These are phyloP conservation scores for Citrus unshiu DNA, from an alignment of 345 rosid genomes.

Conservation along the genomic window DNA sequence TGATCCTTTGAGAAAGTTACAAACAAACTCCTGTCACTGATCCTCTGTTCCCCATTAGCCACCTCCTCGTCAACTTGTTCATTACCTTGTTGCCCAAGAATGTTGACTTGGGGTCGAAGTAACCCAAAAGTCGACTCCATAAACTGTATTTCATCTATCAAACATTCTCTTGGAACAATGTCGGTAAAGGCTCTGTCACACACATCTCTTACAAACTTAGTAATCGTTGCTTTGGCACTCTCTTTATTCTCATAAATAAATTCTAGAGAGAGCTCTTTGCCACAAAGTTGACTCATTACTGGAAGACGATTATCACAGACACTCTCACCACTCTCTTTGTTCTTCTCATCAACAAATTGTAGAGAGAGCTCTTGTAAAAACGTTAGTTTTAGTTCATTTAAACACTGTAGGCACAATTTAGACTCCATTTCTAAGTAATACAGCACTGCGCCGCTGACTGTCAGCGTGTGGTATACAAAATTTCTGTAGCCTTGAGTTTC, in stretches of 20 bases:
- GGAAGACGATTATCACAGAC: neutral
- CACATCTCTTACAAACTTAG: neutral
- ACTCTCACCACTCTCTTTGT: neutral
- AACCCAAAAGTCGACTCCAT: neutral
- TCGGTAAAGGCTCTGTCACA: neutral
- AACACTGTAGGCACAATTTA: neutral
- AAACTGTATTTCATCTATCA: neutral
- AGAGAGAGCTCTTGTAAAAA: neutral
- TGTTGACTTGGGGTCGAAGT: neutral
- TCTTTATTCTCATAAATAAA: neutral
- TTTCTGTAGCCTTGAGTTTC: conserved; percentile 20
- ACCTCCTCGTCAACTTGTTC: neutral
- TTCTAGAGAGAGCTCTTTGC: neutral
- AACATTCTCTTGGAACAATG: too few species aligned
- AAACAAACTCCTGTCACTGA: conserved; percentile 13
- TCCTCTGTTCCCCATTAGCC: too few species aligned
- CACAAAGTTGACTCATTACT: conserved; percentile 2
- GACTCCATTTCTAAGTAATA: conserved; percentile 4
- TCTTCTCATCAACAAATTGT: too few species aligned
- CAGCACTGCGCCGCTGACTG: neutral
- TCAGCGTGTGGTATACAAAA: conserved; percentile 1
- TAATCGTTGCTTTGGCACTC: neutral
- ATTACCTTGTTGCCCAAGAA: neutral
- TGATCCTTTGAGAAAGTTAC: conserved; percentile 29
- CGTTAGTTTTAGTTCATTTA: neutral